Evolutionary conservation across 805 yeast genomes (phyloP), one percentile per base, ranked within the genome.

Genomic region (Kodamaea kakaduensis): DNA sequence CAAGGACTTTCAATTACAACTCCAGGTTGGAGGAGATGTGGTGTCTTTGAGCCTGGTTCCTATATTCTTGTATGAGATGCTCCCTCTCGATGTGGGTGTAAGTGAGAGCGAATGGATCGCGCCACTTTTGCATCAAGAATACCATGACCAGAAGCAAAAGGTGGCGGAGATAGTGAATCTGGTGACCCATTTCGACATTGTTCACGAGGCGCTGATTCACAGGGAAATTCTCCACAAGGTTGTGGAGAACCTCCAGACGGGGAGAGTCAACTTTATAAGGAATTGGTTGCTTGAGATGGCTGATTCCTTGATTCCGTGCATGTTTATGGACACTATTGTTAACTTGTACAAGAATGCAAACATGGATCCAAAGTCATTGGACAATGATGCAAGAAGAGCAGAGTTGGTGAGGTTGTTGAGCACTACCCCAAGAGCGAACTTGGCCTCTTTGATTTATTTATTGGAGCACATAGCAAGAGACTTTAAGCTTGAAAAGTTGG

Each of bases 221-320:
- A 38, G 42, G 8, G 45, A 43, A 3, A 44, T 63, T 9, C 31
- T 60, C 9, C 40, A 45, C 9, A 32, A 41, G 14, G 39, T 60
- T 1, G 18, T 51, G 7, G 38, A 37, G 1, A 26, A 33, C 21
- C 15, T 51, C 12, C 28, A 28, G 5, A 39, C 41, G 17, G 38
- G 35, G 8, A 32, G 42, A 5, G 43, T 64, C 4, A 63, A 59
- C 35, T 66, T 64, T 35, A 25, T 61, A 19, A 62, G 60, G 35
- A 54, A 53, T 38, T 67, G 73, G 73, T 47, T 67, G 16, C 46
- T 67, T 6, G 71, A 67, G 38, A 54, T 59, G 9, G 54, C 59
- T 24, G 73, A 67, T 36, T 61, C 71, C 0, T 41, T 66, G 16
- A 64, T 67, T 9, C 73, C 72, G 0, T 65, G 66, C 35, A 55